Percentiles rank a stretch among this genome's conserved stretches.
These are phyloP conservation scores for Schwanniomyces pseudopolymorphus DNA, from an alignment of 805 yeast genomes.

Conservation along the genomic window DNA sequence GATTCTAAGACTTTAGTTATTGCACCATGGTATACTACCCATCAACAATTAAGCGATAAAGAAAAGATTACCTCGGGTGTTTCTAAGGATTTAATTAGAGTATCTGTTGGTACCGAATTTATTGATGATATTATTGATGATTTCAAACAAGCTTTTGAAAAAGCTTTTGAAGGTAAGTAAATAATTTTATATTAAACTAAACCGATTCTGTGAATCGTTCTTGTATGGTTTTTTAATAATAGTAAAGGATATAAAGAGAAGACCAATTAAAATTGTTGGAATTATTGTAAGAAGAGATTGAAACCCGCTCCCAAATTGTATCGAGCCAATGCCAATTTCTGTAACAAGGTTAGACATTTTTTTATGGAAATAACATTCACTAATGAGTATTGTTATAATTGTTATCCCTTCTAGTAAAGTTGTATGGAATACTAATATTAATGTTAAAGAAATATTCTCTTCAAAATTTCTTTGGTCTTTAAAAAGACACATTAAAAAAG, in stretches of 20 bases:
- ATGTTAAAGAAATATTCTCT: neutral
- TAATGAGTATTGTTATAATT: neutral
- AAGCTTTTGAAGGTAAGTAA: constrained; percentile 39
- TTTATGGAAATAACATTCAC: neutral
- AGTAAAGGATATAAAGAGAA: neutral
- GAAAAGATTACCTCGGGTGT: constrained; percentile 87
- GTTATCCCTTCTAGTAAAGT: neutral
- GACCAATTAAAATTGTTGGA: neutral
- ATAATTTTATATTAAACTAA: neutral
- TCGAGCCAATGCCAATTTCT: neutral
- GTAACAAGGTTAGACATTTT: neutral
- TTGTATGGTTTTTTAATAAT: constrained; percentile 2
- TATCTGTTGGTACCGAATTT: constrained; percentile 87
- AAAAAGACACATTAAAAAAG: neutral
- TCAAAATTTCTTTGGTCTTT: neutral
- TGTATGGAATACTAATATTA: neutral
- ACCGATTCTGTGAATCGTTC: neutral
- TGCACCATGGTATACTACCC: constrained; percentile 95
- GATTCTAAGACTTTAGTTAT: constrained; percentile 93
- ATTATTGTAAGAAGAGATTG: neutral
- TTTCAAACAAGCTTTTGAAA: constrained; percentile 79
- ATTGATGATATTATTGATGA: constrained; percentile 90
- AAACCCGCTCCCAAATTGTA: constrained; percentile 10
- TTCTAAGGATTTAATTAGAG: constrained; percentile 82
- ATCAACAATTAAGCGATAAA: constrained; percentile 81